These are phyloP conservation scores for Lepidium africanum DNA, from an alignment of 345 rosid species.

Conservation along the genomic window DNA sequence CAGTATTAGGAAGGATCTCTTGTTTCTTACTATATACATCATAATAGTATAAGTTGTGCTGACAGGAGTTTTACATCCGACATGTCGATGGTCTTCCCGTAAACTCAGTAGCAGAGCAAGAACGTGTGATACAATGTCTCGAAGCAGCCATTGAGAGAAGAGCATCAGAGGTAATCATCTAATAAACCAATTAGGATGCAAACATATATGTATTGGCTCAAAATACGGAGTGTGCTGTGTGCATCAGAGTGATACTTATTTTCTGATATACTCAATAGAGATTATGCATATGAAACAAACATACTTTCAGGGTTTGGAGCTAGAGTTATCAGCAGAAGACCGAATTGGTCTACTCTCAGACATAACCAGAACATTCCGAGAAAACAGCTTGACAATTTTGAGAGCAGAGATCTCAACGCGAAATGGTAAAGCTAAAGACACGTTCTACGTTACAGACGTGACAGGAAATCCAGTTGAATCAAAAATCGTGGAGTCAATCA, in stretches of 20 bases:
- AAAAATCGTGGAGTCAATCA: slow-evolving; percentile 69
- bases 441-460: slow-evolving; percentile 72
- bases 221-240: background rate
- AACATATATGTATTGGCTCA: background rate
- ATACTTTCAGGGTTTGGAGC: slow-evolving; percentile 63
- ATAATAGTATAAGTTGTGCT: background rate
- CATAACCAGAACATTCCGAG: slow-evolving; percentile 88
- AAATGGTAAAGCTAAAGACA: slow-evolving; percentile 72
- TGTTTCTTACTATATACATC: background rate
- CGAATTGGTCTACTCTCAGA: slow-evolving; percentile 82
- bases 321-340: slow-evolving; percentile 76
- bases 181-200: background rate
- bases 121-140: slow-evolving; percentile 64
- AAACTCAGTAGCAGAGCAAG: slow-evolving; percentile 72
- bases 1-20: background rate
- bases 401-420: slow-evolving; percentile 87
- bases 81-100: slow-evolving; percentile 73
- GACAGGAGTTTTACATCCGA: slow-evolving; percentile 73
- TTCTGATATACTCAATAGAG: background rate
- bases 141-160: slow-evolving; percentile 80
- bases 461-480: slow-evolving; percentile 63
- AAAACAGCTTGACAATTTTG: slow-evolving; percentile 75
- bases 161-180: slow-evolving; percentile 47
- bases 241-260: background rate
- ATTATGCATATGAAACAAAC: background rate